Evolutionary conservation across 2,329 filamentous ascomycete genomes (phyloP).

Genomic region (Ascochyta rabiei): DNA sequence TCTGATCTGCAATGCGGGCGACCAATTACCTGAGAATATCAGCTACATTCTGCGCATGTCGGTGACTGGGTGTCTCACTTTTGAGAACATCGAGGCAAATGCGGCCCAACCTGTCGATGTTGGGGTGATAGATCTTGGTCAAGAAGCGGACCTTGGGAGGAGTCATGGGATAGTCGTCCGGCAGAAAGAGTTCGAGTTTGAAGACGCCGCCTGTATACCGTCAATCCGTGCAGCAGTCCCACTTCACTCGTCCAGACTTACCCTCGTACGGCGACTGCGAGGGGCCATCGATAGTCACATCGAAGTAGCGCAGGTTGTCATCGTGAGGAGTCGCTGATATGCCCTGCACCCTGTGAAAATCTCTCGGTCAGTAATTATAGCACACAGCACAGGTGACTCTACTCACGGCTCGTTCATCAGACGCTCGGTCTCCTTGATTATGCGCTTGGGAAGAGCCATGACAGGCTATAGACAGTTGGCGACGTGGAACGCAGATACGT

Average conservation of each 20-base stretch:
- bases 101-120: constrained; percentile 95
- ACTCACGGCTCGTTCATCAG: constrained; percentile 93
- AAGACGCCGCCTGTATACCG: constrained; percentile 73
- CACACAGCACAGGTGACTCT: neutral
- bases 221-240: neutral
- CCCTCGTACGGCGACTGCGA: constrained; percentile 94
- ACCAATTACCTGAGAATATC: constrained; percentile 83
- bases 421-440: constrained; percentile 97
- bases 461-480: neutral
- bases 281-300: constrained; percentile 94
- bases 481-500: neutral
- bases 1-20: constrained; percentile 93
- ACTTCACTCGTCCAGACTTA: constrained; percentile 51
- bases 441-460: constrained; percentile 87
- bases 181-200: constrained; percentile 95
- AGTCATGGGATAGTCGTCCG: constrained; percentile 99
- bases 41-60: neutral
- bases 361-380: constrained; percentile 1
- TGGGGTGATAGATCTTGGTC: constrained; percentile 99
- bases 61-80: constrained; percentile 62
- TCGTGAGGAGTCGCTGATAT: constrained; percentile 96
- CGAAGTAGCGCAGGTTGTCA: constrained; percentile 97
- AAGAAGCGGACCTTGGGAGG: constrained; percentile 98
- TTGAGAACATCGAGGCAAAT: constrained; percentile 98
- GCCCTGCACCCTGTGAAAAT: constrained; percentile 75